A percentile compares a stretch with the other conserved stretches of the same genome.
Evolutionary conservation across 441 rosid species (phyloP).

Genomic region (Dalechampia spathulata): DNA sequence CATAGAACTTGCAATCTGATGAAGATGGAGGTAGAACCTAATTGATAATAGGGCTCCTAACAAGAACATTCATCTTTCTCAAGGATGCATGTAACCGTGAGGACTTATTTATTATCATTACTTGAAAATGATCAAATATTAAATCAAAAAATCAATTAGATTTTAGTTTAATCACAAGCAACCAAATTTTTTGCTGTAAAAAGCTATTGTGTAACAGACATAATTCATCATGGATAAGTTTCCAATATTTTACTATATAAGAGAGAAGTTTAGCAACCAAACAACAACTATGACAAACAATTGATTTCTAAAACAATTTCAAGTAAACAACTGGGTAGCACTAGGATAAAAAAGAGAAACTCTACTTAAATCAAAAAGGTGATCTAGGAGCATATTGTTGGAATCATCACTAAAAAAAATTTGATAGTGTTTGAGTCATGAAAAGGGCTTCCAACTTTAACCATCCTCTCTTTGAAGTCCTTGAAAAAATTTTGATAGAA

Average conservation of each 20-base stretch:
- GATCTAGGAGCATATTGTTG: slow-evolving; percentile 38
- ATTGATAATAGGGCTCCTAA: slow-evolving; percentile 55
- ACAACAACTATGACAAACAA: neutral
- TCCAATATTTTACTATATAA: neutral
- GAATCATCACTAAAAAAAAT: slow-evolving; percentile 75
- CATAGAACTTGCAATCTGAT: slow-evolving; percentile 66
- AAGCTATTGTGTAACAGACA: too few relatives aligned
- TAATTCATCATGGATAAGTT: too few relatives aligned
- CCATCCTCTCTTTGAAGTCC: slow-evolving; percentile 59
- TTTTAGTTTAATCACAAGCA: neutral
- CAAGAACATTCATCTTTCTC: slow-evolving; percentile 60
- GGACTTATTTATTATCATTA: slow-evolving; percentile 71
- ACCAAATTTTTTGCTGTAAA: neutral
- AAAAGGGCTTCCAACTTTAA: slow-evolving; percentile 63
- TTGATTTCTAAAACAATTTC: neutral
- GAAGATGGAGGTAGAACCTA: slow-evolving; percentile 55
- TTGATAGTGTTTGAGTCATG: slow-evolving; percentile 47
- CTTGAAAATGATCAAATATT: slow-evolving; percentile 25
- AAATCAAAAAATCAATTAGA: slow-evolving; percentile 4
- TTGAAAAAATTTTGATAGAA: too few relatives aligned
- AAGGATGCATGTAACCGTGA: slow-evolving; percentile 63
- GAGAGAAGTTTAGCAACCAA: neutral
- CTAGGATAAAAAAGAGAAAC: too few relatives aligned
- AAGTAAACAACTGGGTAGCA: neutral
- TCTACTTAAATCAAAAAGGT: too few relatives aligned